phyloP scores from a whole-genome alignment of 192 early-diverging fungal species.

The Powellomyces hirtus region DNA sequence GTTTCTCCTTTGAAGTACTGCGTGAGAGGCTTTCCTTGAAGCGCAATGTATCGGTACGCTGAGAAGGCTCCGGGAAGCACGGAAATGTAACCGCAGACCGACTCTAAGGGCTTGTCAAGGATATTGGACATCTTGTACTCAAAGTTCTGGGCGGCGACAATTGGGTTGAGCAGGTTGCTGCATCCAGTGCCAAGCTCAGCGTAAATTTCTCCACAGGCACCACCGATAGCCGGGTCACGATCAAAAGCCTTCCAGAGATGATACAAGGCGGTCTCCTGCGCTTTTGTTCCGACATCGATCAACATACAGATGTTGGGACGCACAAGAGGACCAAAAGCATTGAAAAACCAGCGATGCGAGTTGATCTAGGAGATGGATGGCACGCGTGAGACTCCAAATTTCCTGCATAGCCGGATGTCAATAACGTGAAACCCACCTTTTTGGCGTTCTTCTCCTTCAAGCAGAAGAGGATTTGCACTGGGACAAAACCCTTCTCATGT shows the following conservation, averaged over 20 bases:
- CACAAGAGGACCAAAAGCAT: constrained; percentile 79
- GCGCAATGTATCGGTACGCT: constrained; percentile 85
- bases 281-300: constrained; percentile 91
- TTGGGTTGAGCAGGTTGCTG: constrained; percentile 72
- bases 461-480: constrained; percentile 87
- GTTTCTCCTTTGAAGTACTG: constrained; percentile 93
- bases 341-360: constrained; percentile 97
- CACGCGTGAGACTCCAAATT: neutral
- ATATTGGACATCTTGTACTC: constrained; percentile 99
- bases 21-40: constrained; percentile 70
- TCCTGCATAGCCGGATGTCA: neutral
- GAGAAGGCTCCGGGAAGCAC: constrained; percentile 94
- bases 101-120: constrained; percentile 93
- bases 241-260: constrained; percentile 94
- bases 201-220: constrained; percentile 94
- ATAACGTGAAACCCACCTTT: constrained; percentile 28
- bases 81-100: constrained; percentile 83
- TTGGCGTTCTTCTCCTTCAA: constrained; percentile 93
- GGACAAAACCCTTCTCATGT: constrained; percentile 69
- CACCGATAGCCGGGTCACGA: constrained; percentile 73
- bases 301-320: constrained; percentile 87
- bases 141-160: constrained; percentile 95
- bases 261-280: constrained; percentile 79
- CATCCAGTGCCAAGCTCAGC: constrained; percentile 78
- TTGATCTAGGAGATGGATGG: constrained; percentile 66